Percentiles rank a stretch among this genome's conserved stretches.
phyloP scores from a whole-genome alignment of 1,284 basidiomycete genomes.

The Microbotryum scabiosae region DNA sequence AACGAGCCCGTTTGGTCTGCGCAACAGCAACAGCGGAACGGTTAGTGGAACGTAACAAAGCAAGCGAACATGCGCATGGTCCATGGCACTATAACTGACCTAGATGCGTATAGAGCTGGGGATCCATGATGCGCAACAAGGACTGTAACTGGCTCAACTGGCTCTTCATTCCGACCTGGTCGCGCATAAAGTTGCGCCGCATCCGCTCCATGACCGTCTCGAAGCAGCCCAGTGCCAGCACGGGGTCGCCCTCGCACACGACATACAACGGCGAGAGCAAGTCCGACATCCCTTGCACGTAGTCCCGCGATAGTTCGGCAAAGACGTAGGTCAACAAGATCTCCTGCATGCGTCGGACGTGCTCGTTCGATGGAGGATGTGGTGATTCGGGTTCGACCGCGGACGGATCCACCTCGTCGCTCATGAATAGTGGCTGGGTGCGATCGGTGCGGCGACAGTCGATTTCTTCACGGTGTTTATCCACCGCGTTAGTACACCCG shows the following conservation, averaged over 20 bases:
- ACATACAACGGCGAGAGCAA: constrained; percentile 89
- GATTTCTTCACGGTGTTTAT: too few relatives aligned
- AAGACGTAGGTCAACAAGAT: constrained; percentile 86
- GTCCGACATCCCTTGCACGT: constrained; percentile 97
- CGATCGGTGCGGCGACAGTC: constrained; percentile 97
- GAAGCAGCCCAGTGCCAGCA: constrained; percentile 90
- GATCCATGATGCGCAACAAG: constrained; percentile 85
- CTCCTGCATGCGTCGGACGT: constrained; percentile 66
- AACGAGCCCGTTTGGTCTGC: constrained; percentile 79
- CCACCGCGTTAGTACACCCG: too few relatives aligned
- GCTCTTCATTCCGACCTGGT: constrained; percentile 95
- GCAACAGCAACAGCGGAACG: constrained; percentile 2
- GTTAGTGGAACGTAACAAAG: background rate
- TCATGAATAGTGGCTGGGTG: constrained; percentile 71
- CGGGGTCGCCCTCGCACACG: constrained; percentile 79
- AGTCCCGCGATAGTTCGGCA: constrained; percentile 47
- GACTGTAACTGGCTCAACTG: constrained; percentile 83
- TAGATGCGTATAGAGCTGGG: constrained; percentile 78
- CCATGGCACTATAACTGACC: constrained; percentile 45
- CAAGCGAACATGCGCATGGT: too few relatives aligned
- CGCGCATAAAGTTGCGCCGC: constrained; percentile 90
- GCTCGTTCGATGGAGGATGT: constrained; percentile 40
- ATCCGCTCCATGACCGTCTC: constrained; percentile 90
- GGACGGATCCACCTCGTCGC: constrained; percentile 21
- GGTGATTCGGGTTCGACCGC: constrained; percentile 3